These are phyloP conservation scores for Waitea zeae DNA, from an alignment of 1,284 basidiomycete species.

Conservation along the genomic window DNA sequence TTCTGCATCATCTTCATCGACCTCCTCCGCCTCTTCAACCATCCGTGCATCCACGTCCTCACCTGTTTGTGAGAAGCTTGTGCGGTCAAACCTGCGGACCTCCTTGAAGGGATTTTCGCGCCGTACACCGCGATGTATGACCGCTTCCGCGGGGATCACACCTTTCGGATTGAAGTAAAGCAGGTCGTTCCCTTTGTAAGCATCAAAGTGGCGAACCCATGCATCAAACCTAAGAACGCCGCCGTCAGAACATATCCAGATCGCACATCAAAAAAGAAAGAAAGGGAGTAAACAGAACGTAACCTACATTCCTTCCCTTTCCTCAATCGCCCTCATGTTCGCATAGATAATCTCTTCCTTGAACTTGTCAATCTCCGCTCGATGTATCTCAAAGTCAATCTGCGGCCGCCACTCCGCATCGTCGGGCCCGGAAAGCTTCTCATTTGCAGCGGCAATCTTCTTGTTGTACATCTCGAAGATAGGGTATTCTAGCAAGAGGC, in stretches of 20 bases:
- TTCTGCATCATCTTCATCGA: conserved; percentile 40
- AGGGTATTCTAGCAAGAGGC: conserved; percentile 87
- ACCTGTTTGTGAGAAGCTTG: conserved; percentile 32
- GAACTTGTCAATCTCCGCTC: conserved; percentile 55
- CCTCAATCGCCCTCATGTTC: conserved; percentile 72
- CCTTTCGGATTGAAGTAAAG: conserved; percentile 57
- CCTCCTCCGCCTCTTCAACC: conserved; percentile 20
- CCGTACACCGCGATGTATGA: conserved; percentile 41
- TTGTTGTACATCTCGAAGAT: conserved; percentile 73
- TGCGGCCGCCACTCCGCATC: conserved; percentile 40
- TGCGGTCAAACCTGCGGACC: conserved; percentile 44
- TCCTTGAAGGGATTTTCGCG: conserved; percentile 50
- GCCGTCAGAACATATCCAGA: no score
- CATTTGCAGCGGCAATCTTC: conserved; percentile 42
- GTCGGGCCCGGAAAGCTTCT: conserved; percentile 30
- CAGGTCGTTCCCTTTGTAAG: conserved; percentile 53
- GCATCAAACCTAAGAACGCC: conserved; percentile 51
- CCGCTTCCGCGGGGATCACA: conserved; percentile 45
- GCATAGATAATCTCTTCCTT: conserved; percentile 76
- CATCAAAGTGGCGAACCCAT: conserved; percentile 55
- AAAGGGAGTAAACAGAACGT: conserved; percentile 4
- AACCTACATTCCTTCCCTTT: conserved; percentile 63
- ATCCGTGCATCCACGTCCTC: conserved; percentile 13
- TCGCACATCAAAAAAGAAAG: conserved; percentile 2
- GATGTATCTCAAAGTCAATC: conserved; percentile 57